Percentiles rank a stretch among this genome's conserved stretches.
phyloP scores from a whole-genome alignment of 768 basidiomycete species.

The Mycena chlorophos region DNA sequence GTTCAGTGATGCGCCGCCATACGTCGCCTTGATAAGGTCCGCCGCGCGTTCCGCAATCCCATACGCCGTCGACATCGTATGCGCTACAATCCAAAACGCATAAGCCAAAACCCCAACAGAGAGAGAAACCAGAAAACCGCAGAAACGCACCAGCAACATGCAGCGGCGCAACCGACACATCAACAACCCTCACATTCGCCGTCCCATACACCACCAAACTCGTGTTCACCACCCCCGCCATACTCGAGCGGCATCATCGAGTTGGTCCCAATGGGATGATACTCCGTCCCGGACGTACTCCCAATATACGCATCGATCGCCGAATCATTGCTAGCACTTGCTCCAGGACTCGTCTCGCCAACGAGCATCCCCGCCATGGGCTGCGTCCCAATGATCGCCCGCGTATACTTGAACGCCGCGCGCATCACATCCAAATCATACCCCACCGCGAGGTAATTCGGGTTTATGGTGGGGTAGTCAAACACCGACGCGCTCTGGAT shows the following conservation, averaged over 20 bases:
- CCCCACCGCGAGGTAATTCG: conserved; percentile 20
- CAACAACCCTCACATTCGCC: conserved; percentile 41
- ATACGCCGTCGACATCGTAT: conserved; percentile 25
- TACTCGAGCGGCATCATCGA: conserved; percentile 15
- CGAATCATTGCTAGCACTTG: not conserved
- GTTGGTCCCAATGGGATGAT: conserved; percentile 13
- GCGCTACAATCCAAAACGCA: conserved; percentile 2
- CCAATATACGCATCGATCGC: conserved; percentile 14
- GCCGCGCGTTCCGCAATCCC: conserved; percentile 25
- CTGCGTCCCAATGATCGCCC: conserved; percentile 11
- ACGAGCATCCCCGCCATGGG: conserved; percentile 3
- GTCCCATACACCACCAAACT: conserved; percentile 46
- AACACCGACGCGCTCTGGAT: conserved; percentile 14
- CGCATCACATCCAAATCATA: conserved; percentile 20
- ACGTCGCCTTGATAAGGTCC: conserved; percentile 17
- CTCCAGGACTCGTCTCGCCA: conserved; percentile 13
- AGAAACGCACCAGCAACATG: conserved; percentile 13
- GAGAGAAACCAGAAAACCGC: not conserved
- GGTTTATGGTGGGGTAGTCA: conserved; percentile 21
- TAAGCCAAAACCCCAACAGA: not conserved
- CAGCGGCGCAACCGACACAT: conserved; percentile 23
- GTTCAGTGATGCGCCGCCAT: conserved; percentile 1
- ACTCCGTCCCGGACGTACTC: conserved; percentile 11
- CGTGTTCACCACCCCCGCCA: conserved; percentile 42
- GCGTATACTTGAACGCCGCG: conserved; percentile 17